Percentiles rank a stretch among this genome's conserved stretches.
phyloP scores from a whole-genome alignment of 192 early-diverging fungal genomes.

The Linnemannia elongata region DNA sequence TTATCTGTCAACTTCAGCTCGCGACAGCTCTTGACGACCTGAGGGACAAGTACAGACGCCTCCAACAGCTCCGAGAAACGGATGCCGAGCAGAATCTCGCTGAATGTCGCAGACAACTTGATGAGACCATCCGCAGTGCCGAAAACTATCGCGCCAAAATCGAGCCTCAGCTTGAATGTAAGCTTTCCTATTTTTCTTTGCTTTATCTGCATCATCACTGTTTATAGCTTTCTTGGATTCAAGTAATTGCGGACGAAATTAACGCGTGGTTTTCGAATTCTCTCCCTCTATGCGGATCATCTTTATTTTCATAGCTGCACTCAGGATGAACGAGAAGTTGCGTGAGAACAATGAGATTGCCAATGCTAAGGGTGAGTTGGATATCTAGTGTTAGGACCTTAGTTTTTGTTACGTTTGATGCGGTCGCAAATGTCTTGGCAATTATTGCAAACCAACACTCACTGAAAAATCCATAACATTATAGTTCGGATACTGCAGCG shows the following conservation, averaged over 20 bases:
- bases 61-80: conserved; percentile 42
- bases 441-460: neutral
- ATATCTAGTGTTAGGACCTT: neutral
- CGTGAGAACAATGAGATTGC: conserved; percentile 30
- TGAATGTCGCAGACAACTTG: conserved; percentile 33
- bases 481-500: conserved; percentile 46
- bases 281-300: neutral
- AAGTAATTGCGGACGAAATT: neutral
- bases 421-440: neutral
- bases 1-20: conserved; percentile 13
- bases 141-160: conserved; percentile 46
- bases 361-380: conserved; percentile 36
- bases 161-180: conserved; percentile 49
- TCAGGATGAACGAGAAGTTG: conserved; percentile 32
- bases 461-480: neutral
- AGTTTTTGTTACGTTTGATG: neutral
- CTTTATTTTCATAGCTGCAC: conserved; percentile 14
- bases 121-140: conserved; percentile 41
- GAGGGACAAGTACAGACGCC: conserved; percentile 33
- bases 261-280: neutral
- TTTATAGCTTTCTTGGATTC: no score
- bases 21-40: conserved; percentile 28
- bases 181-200: neutral
- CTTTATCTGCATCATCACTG: neutral
- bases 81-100: conserved; percentile 42